These are phyloP conservation scores for Macadamia tetraphylla DNA, from an alignment of 164 flowering plant genomes.

Conservation along the genomic window DNA sequence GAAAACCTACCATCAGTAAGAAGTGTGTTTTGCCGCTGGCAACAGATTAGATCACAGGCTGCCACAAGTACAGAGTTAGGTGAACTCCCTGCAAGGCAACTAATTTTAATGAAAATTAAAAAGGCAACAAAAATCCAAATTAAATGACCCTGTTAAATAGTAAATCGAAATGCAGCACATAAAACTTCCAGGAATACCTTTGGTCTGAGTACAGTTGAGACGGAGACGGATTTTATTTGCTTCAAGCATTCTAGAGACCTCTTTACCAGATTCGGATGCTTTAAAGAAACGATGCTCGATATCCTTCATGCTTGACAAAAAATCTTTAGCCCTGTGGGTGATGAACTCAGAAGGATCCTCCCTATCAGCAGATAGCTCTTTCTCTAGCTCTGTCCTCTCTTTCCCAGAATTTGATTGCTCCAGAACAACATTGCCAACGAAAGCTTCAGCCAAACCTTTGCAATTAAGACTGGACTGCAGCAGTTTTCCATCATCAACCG, in stretches of 20 bases:
- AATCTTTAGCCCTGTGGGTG: slow-evolving; percentile 95
- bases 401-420: too few relatives aligned
- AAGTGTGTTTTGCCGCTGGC: slow-evolving; percentile 26
- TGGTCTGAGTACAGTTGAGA: slow-evolving; percentile 50
- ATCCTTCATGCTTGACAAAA: slow-evolving; percentile 80
- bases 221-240: slow-evolving; percentile 63
- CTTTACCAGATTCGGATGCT: slow-evolving; percentile 90
- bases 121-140: background rate
- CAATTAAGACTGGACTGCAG: too few relatives aligned
- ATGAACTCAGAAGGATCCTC: slow-evolving; percentile 93
- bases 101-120: background rate
- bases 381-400: slow-evolving; percentile 13
- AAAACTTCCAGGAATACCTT: slow-evolving; percentile 41
- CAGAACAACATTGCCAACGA: slow-evolving; percentile 5
- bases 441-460: too few relatives aligned
- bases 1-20: slow-evolving; percentile 45
- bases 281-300: slow-evolving; percentile 80
- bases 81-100: slow-evolving; percentile 43
- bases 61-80: slow-evolving; percentile 27
- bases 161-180: background rate
- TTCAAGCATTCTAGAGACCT: slow-evolving; percentile 85
- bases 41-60: slow-evolving; percentile 50
- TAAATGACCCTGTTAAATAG: background rate
- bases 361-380: slow-evolving; percentile 42
- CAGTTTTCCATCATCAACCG: too few relatives aligned